These are phyloP conservation scores for Leccinum obscurum DNA, from an alignment of 768 basidiomycete genomes.

Conservation along the genomic window DNA sequence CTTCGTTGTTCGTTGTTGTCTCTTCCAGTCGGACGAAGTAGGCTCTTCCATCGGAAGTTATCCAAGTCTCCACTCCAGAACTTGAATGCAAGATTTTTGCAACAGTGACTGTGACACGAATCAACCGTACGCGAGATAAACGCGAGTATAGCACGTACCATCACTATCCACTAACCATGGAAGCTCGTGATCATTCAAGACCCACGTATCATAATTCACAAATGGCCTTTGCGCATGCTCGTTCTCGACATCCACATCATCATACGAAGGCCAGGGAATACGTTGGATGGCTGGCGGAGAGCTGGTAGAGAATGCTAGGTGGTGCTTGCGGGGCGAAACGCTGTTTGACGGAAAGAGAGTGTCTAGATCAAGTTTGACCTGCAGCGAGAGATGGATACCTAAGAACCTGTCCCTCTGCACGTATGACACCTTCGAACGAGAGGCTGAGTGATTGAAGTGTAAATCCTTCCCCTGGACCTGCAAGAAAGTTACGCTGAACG, in stretches of 20 bases:
- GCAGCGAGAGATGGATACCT: constrained; percentile 45
- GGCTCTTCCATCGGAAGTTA: constrained; percentile 80
- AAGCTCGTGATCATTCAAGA: constrained; percentile 61
- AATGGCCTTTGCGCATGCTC: constrained; percentile 35
- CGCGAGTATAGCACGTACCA: constrained; percentile 43
- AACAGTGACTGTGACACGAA: constrained; percentile 54
- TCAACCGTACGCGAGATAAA: neutral
- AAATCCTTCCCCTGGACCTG: constrained; percentile 79
- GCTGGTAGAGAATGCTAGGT: constrained; percentile 72
- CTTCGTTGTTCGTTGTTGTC: constrained; percentile 35
- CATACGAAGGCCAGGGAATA: constrained; percentile 76
- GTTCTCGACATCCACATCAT: constrained; percentile 39
- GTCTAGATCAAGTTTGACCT: constrained; percentile 3
- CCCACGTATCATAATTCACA: constrained; percentile 69
- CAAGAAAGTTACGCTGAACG: constrained; percentile 67
- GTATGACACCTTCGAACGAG: constrained; percentile 79
- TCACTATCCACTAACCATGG: constrained; percentile 76
- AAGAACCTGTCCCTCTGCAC: constrained; percentile 70
- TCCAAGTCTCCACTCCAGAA: constrained; percentile 75
- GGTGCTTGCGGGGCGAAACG: constrained; percentile 69
- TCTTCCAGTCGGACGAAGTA: constrained; percentile 71
- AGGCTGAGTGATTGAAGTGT: constrained; percentile 67
- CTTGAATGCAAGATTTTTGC: constrained; percentile 56
- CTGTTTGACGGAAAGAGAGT: constrained; percentile 37
- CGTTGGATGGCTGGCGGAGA: constrained; percentile 77